Conservation (phyloP, 1,284 basidiomycete species). For the Sporisorium exsertum region DNA sequence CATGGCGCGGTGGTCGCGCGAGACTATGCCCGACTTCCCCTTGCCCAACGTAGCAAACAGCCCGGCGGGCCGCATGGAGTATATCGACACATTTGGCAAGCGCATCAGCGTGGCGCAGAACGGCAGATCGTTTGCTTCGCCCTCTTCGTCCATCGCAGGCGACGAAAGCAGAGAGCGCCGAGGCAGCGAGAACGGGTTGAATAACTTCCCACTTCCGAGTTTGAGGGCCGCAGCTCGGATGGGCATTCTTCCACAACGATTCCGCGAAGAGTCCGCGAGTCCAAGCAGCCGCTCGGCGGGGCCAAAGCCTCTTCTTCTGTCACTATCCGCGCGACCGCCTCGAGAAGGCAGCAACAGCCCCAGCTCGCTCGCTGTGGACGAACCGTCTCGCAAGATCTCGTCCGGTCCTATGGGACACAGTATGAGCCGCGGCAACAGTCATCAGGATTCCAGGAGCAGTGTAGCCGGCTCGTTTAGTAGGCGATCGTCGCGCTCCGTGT, state of each 20-base stretch:
- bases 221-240: constrained; percentile 51
- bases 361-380: constrained; percentile 27
- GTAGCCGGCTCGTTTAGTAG: constrained; percentile 22
- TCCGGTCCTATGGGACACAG: constrained; percentile 56
- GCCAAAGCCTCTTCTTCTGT: constrained; percentile 56
- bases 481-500: constrained; percentile 24
- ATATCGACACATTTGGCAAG: constrained; percentile 39
- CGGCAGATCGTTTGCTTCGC: constrained; percentile 15
- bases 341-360: constrained; percentile 46
- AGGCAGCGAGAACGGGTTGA: constrained; percentile 26
- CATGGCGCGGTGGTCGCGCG: constrained; percentile 55
- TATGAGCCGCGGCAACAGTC: constrained; percentile 31
- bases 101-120: constrained; percentile 34
- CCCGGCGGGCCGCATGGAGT: constrained; percentile 55
- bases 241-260: constrained; percentile 38
- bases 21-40: constrained; percentile 60
- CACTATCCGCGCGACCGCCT: constrained; percentile 53
- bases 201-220: constrained; percentile 44
- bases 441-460: constrained; percentile 26
- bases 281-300: constrained; percentile 27
- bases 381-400: constrained; percentile 55
- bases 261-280: constrained; percentile 27
- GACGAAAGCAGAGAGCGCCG: constrained; percentile 27
- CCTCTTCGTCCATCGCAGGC: constrained; percentile 28
- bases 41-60: constrained; percentile 58